Conservation (phyloP, 768 basidiomycete species). For the Leccinellum albellum region DNA sequence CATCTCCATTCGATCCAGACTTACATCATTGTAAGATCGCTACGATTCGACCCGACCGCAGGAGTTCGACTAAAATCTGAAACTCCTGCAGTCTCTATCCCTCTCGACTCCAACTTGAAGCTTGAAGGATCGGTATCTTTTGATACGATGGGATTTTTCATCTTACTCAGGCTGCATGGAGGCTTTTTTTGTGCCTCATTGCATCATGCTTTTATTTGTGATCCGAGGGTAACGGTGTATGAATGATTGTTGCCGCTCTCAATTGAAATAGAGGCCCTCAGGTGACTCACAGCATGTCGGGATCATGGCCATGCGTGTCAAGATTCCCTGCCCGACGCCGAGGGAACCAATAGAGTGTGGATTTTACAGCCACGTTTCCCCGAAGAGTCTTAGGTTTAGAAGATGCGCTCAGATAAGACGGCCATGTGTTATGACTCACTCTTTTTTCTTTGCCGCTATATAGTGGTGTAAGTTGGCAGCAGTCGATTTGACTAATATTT, state of each 20-base stretch:
- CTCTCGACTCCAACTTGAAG: not conserved
- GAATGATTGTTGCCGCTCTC: not conserved
- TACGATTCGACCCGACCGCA: constrained; percentile 18
- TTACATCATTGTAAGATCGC: not conserved
- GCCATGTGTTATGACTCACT: not conserved
- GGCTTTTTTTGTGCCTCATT: constrained; percentile 4
- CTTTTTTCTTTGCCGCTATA: not conserved
- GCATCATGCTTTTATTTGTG: not conserved
- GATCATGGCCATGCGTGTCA: constrained; percentile 1
- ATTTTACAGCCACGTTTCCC: not conserved
- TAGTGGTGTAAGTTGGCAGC: not conserved
- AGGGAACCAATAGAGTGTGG: not conserved
- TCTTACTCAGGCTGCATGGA: not conserved
- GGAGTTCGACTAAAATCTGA: constrained; percentile 1
- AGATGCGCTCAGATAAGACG: not conserved
- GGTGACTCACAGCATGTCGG: not conserved
- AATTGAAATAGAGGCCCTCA: not conserved
- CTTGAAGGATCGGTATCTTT: not conserved
- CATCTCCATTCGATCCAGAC: not conserved
- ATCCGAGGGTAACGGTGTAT: constrained; percentile 8
- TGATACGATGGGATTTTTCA: constrained; percentile 4
- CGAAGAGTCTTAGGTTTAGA: not conserved
- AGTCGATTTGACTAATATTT: constrained; percentile 1
- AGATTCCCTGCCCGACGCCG: not conserved
- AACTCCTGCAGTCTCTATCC: not conserved